Percentiles rank a stretch among this genome's conserved stretches.
Evolutionary conservation across 306 rosid species (phyloP).

Genomic region (Vachellia pachyceras): DNA sequence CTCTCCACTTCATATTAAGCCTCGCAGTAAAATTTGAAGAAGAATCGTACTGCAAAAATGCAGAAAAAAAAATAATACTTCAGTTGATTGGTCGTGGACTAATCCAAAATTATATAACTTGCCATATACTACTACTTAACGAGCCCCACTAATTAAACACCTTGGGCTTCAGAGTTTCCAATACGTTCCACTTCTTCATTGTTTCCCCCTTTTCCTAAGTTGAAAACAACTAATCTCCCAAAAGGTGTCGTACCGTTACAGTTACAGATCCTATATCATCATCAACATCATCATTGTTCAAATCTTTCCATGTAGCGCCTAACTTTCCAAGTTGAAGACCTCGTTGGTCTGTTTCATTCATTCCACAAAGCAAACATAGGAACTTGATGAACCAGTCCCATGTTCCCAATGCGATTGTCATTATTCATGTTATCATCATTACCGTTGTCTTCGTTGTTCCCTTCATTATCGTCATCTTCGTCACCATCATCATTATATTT

Average conservation of each 20-base stretch:
- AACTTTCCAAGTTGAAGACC: constrained; percentile 15
- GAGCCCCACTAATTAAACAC: neutral
- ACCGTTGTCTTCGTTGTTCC: constrained; percentile 57
- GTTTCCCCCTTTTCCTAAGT: neutral
- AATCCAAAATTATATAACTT: neutral
- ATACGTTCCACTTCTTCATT: too few species aligned
- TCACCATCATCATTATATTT: constrained; percentile 57
- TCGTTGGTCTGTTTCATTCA: constrained; percentile 37
- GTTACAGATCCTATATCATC: neutral
- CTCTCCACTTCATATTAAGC: neutral
- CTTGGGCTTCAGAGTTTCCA: constrained; percentile 1
- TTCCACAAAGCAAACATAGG: constrained; percentile 92
- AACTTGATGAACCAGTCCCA: constrained; percentile 72
- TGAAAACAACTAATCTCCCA: neutral
- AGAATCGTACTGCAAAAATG: neutral
- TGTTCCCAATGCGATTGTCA: constrained; percentile 54
- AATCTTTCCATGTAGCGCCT: constrained; percentile 12
- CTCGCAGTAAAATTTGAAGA: neutral
- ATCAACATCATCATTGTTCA: neutral
- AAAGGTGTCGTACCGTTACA: neutral
- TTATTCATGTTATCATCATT: constrained; percentile 49
- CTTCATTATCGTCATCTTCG: constrained; percentile 52
- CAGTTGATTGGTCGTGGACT: neutral
- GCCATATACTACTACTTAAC: neutral
- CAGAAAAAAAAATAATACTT: neutral